A percentile compares a stretch with the other conserved stretches of the same genome.
These are phyloP conservation scores for Quercus suber DNA, from an alignment of 306 rosid species.

Conservation along the genomic window DNA sequence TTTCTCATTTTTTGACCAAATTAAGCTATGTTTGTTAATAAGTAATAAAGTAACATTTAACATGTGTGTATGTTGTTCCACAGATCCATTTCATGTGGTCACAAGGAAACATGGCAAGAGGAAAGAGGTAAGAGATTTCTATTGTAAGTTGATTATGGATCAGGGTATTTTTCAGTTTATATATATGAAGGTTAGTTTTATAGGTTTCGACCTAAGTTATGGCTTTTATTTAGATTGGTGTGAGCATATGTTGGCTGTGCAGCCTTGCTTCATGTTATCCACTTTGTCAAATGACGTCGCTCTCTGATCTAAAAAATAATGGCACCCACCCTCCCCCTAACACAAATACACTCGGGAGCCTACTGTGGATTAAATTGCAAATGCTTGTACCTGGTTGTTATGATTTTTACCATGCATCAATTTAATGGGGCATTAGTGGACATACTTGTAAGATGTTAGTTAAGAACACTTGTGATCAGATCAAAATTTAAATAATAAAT, in stretches of 20 bases:
- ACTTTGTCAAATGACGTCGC: background rate
- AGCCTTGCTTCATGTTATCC: background rate
- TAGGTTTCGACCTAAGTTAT: slow-evolving; percentile 6
- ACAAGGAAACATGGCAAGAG: slow-evolving; percentile 79
- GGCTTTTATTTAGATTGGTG: slow-evolving; percentile 13
- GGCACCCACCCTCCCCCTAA: background rate
- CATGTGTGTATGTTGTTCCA: slow-evolving; percentile 14
- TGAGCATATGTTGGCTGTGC: background rate
- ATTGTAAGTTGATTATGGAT: slow-evolving; percentile 18
- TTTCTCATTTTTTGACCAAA: background rate
- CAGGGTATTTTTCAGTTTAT: background rate
- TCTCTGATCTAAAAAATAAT: background rate
- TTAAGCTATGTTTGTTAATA: background rate
- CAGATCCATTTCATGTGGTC: slow-evolving; percentile 94
- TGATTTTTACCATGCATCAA: background rate
- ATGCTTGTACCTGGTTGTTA: background rate
- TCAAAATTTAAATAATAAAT: background rate
- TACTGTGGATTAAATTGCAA: background rate
- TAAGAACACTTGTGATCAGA: background rate
- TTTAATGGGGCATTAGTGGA: background rate
- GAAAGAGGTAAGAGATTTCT: slow-evolving; percentile 69
- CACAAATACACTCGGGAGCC: too few relatives aligned
- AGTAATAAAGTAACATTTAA: slow-evolving; percentile 17
- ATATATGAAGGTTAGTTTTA: slow-evolving; percentile 2
- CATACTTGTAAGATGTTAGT: background rate